Base-by-base conservation (phyloP, 768 basidiomycete species). In the Dioszegia crocea region DNA sequence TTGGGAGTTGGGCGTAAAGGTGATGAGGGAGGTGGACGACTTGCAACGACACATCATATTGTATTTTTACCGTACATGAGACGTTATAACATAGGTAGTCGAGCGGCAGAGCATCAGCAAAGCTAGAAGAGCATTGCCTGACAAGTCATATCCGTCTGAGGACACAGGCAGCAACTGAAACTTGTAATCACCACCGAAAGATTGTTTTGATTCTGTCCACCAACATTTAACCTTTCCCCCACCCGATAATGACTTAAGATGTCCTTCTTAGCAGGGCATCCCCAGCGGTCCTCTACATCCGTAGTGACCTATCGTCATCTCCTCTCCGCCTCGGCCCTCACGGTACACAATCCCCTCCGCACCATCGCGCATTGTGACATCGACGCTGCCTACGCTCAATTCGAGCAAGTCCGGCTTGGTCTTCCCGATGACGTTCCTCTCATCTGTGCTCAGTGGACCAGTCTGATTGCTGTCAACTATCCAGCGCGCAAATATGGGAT, bases 401-500 rank as follows among this genome's bases (percentile, higher is more conserved):
- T 89, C 78, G 93, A 96, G 77, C 88, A 87, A 78, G 83, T 89
- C 53, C 81, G 91, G 27, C 83, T 94, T 0, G 84, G 83, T 0
- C 79, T 89, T 44, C 81, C 76, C 2, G 72, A 77, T 54, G 69
- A 70, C 51, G 56, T 70, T 43, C 73, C 73, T 2, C 66, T 63
- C 55, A 68, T 54, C 55, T 66, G 74, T 48, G 68, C 73, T 61
- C 66, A 73, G 65, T 67, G 71, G 70, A 50, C 65, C 62, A 49
- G 88, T 40, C 66, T 78, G 66, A 98, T 99, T 59, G 96, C 96
- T 0, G 88, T 98, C 62, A 97, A 93, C 77, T 98, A 99, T 72
- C 86, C 92, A 4, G 94, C 96, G 0, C 83, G 96, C 62, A 85
- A 85, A 69, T 97, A 83, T 72, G 94, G 93, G 4, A 93, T 99